These are phyloP conservation scores for Austropuccinia psidii DNA, from an alignment of 1,284 basidiomycete species.

Conservation along the genomic window DNA sequence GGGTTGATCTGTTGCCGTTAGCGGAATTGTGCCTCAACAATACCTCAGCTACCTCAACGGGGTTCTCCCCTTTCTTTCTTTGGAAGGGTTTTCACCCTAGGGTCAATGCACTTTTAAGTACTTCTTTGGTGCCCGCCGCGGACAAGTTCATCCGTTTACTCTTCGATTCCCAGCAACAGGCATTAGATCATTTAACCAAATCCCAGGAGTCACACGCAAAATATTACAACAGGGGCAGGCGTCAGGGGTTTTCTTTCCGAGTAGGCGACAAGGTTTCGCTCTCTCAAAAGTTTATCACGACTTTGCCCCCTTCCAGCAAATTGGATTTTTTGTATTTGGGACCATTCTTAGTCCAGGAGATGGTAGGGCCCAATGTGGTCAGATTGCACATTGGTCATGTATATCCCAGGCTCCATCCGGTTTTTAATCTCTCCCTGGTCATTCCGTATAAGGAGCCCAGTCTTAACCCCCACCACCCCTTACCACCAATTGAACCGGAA, in stretches of 20 bases:
- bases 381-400: neutral
- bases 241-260: neutral
- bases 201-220: neutral
- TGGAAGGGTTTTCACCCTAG: constrained; percentile 3
- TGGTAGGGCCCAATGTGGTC: neutral
- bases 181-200: neutral
- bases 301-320: neutral
- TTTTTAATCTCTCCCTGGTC: neutral
- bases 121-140: neutral
- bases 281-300: neutral
- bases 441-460: neutral
- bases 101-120: neutral
- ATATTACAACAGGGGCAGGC: neutral
- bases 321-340: neutral
- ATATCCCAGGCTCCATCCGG: neutral
- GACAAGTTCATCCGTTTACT: neutral
- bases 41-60: neutral
- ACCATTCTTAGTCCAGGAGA: neutral
- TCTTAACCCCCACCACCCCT: too few relatives aligned
- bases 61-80: constrained; percentile 16
- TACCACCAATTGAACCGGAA: too few relatives aligned
- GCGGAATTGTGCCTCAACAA: constrained; percentile 32
- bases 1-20: neutral
- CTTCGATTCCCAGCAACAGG: neutral
- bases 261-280: constrained; percentile 11